These are phyloP conservation scores for Neopestalotiopsis rosae DNA, from an alignment of 2,329 filamentous ascomycete species.

Conservation along the genomic window DNA sequence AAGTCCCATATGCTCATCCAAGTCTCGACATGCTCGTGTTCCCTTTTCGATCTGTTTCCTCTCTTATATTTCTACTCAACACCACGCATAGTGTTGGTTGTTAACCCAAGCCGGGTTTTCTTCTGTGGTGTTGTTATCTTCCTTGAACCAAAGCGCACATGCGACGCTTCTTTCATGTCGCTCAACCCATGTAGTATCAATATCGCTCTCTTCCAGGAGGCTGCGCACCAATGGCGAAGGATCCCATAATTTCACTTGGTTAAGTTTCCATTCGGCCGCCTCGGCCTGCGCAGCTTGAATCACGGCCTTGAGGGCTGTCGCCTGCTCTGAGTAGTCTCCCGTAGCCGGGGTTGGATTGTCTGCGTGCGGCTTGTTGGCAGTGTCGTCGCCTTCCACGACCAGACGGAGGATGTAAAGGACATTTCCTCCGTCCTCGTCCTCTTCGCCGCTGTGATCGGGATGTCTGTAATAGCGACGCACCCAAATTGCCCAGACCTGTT, in stretches of 20 bases:
- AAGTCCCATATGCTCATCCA: too few species aligned
- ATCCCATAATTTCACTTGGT: constrained; percentile 25
- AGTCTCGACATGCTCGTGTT: too few species aligned
- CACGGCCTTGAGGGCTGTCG: constrained; percentile 14
- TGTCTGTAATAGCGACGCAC: constrained; percentile 23
- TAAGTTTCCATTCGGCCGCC: constrained; percentile 21
- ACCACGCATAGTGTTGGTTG: constrained; percentile 8
- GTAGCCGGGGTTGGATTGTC: neutral
- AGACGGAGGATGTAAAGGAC: constrained; percentile 20
- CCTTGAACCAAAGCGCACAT: constrained; percentile 22
- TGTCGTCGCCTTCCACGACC: constrained; percentile 24
- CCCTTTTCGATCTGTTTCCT: too few species aligned
- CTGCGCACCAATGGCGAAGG: constrained; percentile 21
- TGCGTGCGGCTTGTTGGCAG: constrained; percentile 19
- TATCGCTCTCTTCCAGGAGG: neutral
- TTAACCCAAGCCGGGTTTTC: neutral
- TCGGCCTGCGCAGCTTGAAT: constrained; percentile 23
- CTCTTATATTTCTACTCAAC: neutral
- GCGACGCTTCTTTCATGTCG: constrained; percentile 22
- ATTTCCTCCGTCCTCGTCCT: neutral
- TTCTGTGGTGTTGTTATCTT: constrained; percentile 11
- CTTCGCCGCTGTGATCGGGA: constrained; percentile 11
- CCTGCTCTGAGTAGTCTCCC: constrained; percentile 10
- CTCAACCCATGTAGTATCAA: constrained; percentile 16
- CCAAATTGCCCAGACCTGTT: constrained; percentile 21